These are phyloP conservation scores for Coniferiporia sulphurascens DNA, from an alignment of 1,284 basidiomycete genomes.

Conservation along the genomic window DNA sequence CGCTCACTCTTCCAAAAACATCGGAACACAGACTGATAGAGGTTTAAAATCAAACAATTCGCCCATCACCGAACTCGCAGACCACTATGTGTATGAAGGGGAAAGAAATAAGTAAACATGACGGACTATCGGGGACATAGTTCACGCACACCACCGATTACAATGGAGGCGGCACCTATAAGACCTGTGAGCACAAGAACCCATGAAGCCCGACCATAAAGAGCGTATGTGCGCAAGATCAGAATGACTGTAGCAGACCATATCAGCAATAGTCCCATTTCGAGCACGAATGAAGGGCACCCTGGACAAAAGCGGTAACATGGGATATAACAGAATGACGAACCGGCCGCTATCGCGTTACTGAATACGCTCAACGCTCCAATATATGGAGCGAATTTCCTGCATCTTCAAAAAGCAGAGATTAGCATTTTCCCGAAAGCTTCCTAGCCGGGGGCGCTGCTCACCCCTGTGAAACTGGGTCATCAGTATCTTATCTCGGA, in stretches of 20 bases:
- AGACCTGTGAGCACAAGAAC: conserved; percentile 10
- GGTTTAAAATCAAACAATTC: conserved; percentile 15
- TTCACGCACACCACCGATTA: conserved; percentile 8
- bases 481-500: neutral
- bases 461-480: neutral
- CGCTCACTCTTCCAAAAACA: conserved; percentile 6
- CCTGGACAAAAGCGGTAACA: neutral
- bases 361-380: conserved; percentile 14
- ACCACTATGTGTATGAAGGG: conserved; percentile 6
- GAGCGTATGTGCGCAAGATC: conserved; percentile 16
- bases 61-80: conserved; percentile 10
- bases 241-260: conserved; percentile 9
- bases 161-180: conserved; percentile 10
- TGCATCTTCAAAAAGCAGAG: conserved; percentile 5
- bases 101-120: neutral
- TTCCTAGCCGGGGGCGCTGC: neutral
- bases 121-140: neutral
- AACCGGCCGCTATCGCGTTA: conserved; percentile 13
- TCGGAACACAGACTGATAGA: conserved; percentile 12
- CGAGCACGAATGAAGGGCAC: neutral
- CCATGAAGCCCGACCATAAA: conserved; percentile 10
- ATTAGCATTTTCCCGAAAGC: neutral
- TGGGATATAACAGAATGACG: neutral
- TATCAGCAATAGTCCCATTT: neutral
- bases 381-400: conserved; percentile 14